These are phyloP conservation scores for Rhodosporidiobolus sp. DNA, from an alignment of 768 basidiomycete genomes.

Conservation along the genomic window DNA sequence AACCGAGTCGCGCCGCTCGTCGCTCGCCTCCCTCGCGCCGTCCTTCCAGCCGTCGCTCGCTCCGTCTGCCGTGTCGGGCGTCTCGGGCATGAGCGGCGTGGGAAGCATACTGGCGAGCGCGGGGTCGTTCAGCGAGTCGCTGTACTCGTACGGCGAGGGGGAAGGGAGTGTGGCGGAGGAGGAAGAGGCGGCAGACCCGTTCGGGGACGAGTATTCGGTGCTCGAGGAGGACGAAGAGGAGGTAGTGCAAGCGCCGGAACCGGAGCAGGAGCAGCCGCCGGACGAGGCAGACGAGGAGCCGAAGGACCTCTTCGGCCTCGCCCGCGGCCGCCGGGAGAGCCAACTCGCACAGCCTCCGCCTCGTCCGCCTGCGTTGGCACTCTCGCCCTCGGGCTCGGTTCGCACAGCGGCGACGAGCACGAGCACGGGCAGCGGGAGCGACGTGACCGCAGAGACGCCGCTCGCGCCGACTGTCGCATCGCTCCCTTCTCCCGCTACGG, in stretches of 20 bases:
- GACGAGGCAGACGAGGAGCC: no score
- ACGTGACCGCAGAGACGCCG: not conserved
- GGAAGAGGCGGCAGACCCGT: slow-evolving; percentile 2
- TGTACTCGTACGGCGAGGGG: not conserved
- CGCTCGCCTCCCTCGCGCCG: not conserved
- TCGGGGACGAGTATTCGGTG: slow-evolving; percentile 2
- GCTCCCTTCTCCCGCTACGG: not conserved
- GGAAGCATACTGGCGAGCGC: not conserved
- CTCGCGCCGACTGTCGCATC: not conserved
- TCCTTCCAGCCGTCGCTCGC: not conserved
- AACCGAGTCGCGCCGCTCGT: not conserved
- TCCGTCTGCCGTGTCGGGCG: no score
- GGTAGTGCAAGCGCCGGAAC: no score
- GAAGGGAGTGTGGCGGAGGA: not conserved
- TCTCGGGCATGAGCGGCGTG: not conserved
- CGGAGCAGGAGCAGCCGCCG: no score
- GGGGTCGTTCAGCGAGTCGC: not conserved
- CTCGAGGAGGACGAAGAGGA: no score
- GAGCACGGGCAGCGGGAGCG: not conserved
- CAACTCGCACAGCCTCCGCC: no score
- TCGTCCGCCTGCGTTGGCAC: no score
- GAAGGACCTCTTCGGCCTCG: no score
- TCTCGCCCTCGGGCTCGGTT: no score
- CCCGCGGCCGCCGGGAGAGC: no score
- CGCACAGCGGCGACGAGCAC: no score